Conservation (phyloP, 345 rosid species). For the Sisymbrium altissimum region DNA sequence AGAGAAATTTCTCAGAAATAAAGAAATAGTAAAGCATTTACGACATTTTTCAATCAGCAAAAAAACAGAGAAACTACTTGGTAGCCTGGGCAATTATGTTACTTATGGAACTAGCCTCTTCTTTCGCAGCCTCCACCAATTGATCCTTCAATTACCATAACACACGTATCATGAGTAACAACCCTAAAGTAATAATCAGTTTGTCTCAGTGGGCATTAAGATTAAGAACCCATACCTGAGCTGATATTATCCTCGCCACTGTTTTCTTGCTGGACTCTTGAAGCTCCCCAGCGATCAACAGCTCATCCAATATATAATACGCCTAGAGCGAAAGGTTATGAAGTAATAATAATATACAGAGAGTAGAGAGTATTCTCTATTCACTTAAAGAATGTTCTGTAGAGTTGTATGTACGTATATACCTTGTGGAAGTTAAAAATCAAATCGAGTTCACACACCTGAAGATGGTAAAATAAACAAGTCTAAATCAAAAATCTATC, state of each 20-base stretch:
- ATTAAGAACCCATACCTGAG: constrained; percentile 54
- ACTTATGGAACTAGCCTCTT: constrained; percentile 83
- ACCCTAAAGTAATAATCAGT: not conserved
- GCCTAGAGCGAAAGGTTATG: constrained; percentile 46
- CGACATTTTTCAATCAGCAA: not conserved
- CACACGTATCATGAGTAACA: not conserved
- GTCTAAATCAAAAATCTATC: constrained; percentile 10
- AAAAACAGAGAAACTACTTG: constrained; percentile 44
- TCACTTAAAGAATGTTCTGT: not conserved
- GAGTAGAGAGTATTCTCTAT: not conserved
- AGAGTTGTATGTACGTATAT: constrained; percentile 27
- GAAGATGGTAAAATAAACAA: constrained; percentile 15
- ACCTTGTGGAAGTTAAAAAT: constrained; percentile 98
- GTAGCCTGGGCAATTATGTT: constrained; percentile 97
- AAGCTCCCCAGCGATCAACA: constrained; percentile 93
- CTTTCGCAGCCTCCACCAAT: constrained; percentile 94
- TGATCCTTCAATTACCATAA: constrained; percentile 58
- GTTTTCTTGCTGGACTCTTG: constrained; percentile 98
- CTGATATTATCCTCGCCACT: constrained; percentile 77
- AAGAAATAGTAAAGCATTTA: not conserved
- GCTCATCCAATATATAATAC: constrained; percentile 87
- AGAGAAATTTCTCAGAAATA: not conserved
- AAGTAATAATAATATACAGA: not conserved
- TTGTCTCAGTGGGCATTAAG: not conserved
- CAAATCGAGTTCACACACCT: constrained; percentile 98